Conservation (phyloP, 169 alveolate genomes). For the Plasmodium gonderi region DNA sequence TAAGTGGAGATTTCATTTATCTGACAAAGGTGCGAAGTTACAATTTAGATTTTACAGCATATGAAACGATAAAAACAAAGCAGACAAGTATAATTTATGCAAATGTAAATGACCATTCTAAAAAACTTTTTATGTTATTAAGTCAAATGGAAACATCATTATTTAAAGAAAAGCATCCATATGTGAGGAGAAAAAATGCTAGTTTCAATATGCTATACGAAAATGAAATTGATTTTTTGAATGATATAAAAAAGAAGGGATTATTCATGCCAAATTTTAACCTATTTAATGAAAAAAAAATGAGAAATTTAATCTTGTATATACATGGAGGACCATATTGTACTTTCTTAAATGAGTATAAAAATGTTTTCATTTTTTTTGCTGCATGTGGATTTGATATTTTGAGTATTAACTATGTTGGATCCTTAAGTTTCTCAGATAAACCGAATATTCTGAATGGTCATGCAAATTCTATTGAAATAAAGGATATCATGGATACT, state of each 20-base stretch:
- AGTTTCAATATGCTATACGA: conserved; percentile 48
- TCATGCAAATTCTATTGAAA: conserved; percentile 35
- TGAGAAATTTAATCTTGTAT: conserved; percentile 57
- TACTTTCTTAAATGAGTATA: conserved; percentile 19
- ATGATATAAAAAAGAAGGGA: conserved; percentile 33
- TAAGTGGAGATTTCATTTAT: conserved; percentile 54
- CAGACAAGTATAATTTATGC: conserved; percentile 28
- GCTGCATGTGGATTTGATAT: conserved; percentile 73
- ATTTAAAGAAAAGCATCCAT: conserved; percentile 66
- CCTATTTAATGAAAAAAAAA: conserved; percentile 48
- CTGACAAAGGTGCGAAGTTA: conserved; percentile 31
- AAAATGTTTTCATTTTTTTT: conserved; percentile 32
- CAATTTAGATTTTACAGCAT: conserved; percentile 34
- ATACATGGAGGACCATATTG: conserved; percentile 76
- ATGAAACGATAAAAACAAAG: conserved; percentile 7
- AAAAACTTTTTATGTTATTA: conserved; percentile 45
- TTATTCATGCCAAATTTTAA: conserved; percentile 58
- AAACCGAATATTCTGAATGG: conserved; percentile 47
- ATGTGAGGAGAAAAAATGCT: conserved; percentile 66
- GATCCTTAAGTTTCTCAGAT: conserved; percentile 19
- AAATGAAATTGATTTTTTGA: not conserved
- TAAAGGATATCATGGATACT: conserved; percentile 29
- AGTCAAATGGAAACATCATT: conserved; percentile 51
- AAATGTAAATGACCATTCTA: conserved; percentile 25
- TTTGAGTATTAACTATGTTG: conserved; percentile 53